phyloP scores from a whole-genome alignment of 2,329 filamentous ascomycete genomes.

The Sporothrix phasma region DNA sequence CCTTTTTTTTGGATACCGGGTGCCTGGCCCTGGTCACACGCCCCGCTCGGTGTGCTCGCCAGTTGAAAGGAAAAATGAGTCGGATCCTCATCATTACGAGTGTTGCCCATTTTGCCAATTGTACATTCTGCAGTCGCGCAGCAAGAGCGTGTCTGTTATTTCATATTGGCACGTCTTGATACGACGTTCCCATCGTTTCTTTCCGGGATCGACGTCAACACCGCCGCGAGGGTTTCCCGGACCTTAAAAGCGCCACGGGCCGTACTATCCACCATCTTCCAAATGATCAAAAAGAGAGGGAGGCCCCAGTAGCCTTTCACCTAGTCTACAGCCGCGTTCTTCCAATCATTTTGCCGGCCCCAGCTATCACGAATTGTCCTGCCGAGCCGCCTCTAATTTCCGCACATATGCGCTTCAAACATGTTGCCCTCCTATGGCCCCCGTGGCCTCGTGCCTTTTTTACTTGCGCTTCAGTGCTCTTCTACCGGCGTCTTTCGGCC shows the following conservation, averaged over 20 bases:
- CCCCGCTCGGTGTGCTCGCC: not conserved
- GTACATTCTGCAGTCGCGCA: conserved; percentile 2
- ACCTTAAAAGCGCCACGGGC: not conserved
- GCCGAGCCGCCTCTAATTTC: conserved; percentile 6
- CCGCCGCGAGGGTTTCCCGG: not conserved
- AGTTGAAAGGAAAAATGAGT: no score
- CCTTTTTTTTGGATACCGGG: not conserved
- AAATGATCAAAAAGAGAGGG: not conserved
- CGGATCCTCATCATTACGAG: no score
- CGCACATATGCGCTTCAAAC: conserved; percentile 4
- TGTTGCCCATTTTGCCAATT: no score
- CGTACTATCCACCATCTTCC: not conserved
- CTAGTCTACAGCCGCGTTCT: not conserved
- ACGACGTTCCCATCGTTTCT: conserved; percentile 3
- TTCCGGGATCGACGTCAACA: not conserved
- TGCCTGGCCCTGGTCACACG: not conserved
- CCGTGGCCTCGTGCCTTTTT: conserved; percentile 6
- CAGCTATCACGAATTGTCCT: conserved; percentile 17
- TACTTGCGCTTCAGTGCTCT: not conserved
- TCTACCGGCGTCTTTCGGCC: no score
- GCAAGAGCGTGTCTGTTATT: not conserved
- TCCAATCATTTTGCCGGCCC: conserved; percentile 17
- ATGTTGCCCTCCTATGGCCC: conserved; percentile 8
- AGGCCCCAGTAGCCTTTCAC: not conserved
- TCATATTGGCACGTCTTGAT: not conserved